phyloP scores from a whole-genome alignment of 2,329 filamentous ascomycete genomes.

The Tolypocladium sp. region DNA sequence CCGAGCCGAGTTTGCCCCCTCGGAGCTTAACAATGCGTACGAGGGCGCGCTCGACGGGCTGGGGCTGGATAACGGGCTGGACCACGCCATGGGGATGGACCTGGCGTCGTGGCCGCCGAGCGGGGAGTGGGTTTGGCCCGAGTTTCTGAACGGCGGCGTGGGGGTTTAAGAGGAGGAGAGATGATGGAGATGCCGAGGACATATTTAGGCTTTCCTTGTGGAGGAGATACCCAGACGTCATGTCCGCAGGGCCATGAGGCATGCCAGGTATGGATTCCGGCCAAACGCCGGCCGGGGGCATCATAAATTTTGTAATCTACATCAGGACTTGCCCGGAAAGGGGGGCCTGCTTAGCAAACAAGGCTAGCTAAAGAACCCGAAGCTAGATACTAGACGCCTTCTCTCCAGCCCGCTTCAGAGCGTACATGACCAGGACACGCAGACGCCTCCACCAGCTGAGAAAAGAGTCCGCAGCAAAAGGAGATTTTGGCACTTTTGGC shows the following conservation, averaged over 20 bases:
- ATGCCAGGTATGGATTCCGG: background rate
- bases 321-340: background rate
- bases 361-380: background rate
- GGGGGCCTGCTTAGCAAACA: background rate
- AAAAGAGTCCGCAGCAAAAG: background rate
- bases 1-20: conserved; percentile 19
- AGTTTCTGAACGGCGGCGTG: conserved; percentile 21
- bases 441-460: background rate
- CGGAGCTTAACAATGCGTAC: conserved; percentile 41
- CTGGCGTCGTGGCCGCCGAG: conserved; percentile 24
- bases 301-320: background rate
- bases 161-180: conserved; percentile 12
- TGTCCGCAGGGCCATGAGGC: background rate
- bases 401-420: background rate
- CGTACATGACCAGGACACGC: background rate
- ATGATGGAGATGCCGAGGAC: background rate
- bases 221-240: background rate
- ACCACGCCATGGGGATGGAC: conserved; percentile 32
- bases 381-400: background rate
- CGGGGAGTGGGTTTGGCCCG: conserved; percentile 20
- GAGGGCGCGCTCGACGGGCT: conserved; percentile 38
- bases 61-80: conserved; percentile 34
- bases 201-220: background rate
- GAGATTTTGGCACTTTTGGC: background rate
- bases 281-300: background rate